Evolutionary conservation across 768 basidiomycete species (phyloP).

Genomic region (Panellus pusillus): DNA sequence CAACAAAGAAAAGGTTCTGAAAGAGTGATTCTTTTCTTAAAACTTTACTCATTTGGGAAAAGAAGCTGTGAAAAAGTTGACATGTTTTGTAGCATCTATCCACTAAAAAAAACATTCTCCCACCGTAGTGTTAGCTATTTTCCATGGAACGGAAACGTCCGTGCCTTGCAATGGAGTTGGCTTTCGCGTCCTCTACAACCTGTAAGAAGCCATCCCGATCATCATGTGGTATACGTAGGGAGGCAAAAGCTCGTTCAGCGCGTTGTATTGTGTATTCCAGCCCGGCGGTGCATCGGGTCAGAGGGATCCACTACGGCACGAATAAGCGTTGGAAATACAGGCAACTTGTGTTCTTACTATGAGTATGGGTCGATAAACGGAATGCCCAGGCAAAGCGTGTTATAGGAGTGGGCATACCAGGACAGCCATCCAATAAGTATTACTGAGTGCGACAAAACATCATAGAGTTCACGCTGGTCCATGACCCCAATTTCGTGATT

Average conservation of each 20-base stretch:
- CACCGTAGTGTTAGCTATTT: not conserved
- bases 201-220: constrained; percentile 30
- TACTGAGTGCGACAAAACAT: constrained; percentile 2
- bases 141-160: not conserved
- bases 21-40: too few species aligned
- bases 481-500: constrained; percentile 10
- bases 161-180: constrained; percentile 32
- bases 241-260: constrained; percentile 28
- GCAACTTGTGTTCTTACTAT: not conserved
- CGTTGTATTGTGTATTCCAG: constrained; percentile 34
- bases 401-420: constrained; percentile 27
- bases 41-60: too few species aligned
- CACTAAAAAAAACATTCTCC: too few species aligned
- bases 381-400: constrained; percentile 35
- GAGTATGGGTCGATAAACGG: constrained; percentile 37
- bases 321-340: constrained; percentile 4
- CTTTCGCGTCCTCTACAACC: constrained; percentile 28
- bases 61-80: too few species aligned
- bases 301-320: constrained; percentile 26
- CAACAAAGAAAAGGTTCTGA: too few species aligned
- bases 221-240: constrained; percentile 37
- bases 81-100: too few species aligned
- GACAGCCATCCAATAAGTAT: constrained; percentile 9
- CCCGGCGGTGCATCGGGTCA: constrained; percentile 26
- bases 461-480: constrained; percentile 1